Evolutionary conservation across 2,329 filamentous ascomycete species (phyloP).

Genomic region (Colletotrichum salicis): DNA sequence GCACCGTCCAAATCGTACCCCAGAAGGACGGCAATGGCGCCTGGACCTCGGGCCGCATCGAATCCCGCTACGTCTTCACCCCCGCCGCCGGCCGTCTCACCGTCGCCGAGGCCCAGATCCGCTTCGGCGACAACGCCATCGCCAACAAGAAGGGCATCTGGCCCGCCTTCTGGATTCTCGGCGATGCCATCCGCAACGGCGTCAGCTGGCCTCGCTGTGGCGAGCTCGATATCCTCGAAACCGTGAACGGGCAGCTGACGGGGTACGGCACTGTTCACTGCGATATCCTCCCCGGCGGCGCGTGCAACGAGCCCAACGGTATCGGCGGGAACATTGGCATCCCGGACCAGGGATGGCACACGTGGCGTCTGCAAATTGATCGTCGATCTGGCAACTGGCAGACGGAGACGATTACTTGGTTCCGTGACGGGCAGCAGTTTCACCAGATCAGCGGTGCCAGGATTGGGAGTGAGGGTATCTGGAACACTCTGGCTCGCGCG

Average conservation of each 20-base stretch:
- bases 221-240: constrained; percentile 63
- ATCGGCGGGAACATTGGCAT: constrained; percentile 49
- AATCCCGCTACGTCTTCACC: constrained; percentile 58
- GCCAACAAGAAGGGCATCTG: constrained; percentile 60
- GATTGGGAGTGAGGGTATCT: constrained; percentile 53
- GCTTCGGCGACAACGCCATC: constrained; percentile 51
- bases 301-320: constrained; percentile 60
- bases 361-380: constrained; percentile 60
- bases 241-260: constrained; percentile 56
- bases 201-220: constrained; percentile 60
- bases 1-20: constrained; percentile 63
- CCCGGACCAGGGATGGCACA: constrained; percentile 58
- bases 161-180: constrained; percentile 65
- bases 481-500: constrained; percentile 54
- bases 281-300: constrained; percentile 53
- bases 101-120: constrained; percentile 56
- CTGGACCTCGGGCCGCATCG: constrained; percentile 63
- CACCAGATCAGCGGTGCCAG: constrained; percentile 54
- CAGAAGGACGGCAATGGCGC: constrained; percentile 48
- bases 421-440: constrained; percentile 56
- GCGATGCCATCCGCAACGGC: constrained; percentile 57
- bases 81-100: constrained; percentile 53
- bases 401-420: constrained; percentile 61
- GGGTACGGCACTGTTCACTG: constrained; percentile 63
- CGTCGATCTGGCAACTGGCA: constrained; percentile 55